Base-by-base conservation (phyloP, 139 green algal species). In the Limnomonas spitsbergensis region DNA sequence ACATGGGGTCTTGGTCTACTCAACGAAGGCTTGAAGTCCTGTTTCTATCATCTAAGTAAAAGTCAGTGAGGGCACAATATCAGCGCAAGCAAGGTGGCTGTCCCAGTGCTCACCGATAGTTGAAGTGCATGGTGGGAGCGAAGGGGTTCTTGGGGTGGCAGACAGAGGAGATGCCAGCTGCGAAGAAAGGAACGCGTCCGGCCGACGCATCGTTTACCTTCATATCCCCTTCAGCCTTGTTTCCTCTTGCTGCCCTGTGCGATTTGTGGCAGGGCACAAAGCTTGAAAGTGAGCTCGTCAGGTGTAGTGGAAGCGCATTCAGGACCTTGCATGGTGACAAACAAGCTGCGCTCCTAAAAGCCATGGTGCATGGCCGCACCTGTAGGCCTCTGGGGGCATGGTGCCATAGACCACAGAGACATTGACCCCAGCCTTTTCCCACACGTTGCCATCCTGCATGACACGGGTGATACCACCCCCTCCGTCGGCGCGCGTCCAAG, bases 61-160 rank as follows among this genome's bases (percentile, higher is more conserved):
- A n/a, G n/a, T 69, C n/a, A 40, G 40, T 1, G 39, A 38, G 27
- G 2, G 26, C 0, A 77, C 40, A 40, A 31, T 3, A 52, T 35
- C 54, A 67, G 47, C 2, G 52, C 47, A 52, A 40, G 34, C 53
- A 73, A 4, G 36, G n/a, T n/a, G n/a, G n/a, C n/a, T n/a, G n/a
- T n/a, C n/a, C n/a, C n/a, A n/a, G n/a, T 61, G 14, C 40, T 37
- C 67, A 92, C 84, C 96, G 89, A 91, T 99, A 99, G 91, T 99
- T 99, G 89, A 99, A 99, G 92, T 99, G 96, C 94, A 99, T 97
- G 38, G 95, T 99, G 38, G 96, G 96, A 14, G 87, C 90, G 71
- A 97, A 91, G 2, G 96, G 96, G 90, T 99, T 99, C 70, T 86
- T 80, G 0, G 96, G 96, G 88, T 99, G 96, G 93, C 99, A 98